A percentile compares a stretch with the other conserved stretches of the same genome.
phyloP scores from a whole-genome alignment of 2,329 filamentous ascomycete species.

The Sporothrix variecibatus region DNA sequence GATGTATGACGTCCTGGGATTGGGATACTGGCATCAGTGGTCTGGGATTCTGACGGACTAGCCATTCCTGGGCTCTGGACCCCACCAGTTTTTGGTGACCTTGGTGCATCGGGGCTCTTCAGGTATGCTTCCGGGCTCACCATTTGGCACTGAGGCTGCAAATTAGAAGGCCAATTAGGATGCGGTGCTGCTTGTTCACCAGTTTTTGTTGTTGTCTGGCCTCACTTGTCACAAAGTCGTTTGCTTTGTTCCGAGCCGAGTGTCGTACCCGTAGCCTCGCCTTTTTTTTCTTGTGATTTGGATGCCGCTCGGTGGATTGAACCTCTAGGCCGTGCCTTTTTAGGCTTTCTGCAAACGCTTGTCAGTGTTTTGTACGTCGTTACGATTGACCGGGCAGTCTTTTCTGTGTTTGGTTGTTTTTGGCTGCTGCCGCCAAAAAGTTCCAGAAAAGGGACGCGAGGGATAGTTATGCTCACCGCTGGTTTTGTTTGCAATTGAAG shows the following conservation, averaged over 20 bases:
- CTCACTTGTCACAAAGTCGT: background rate
- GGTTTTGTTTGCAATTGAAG: background rate
- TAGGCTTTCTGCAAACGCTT: background rate
- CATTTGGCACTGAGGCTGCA: background rate
- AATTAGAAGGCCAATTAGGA: background rate
- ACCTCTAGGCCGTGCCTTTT: background rate
- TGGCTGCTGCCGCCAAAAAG: background rate
- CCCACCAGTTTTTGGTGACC: background rate
- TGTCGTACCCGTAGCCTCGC: background rate
- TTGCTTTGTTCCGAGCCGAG: background rate
- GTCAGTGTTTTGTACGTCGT: background rate
- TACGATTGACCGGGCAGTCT: background rate
- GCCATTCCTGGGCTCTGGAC: background rate
- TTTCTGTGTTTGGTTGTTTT: background rate
- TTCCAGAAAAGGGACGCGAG: background rate
- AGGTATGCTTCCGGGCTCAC: background rate
- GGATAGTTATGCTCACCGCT: conserved; percentile 1
- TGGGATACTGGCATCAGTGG: background rate
- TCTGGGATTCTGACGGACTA: background rate
- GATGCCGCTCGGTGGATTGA: background rate
- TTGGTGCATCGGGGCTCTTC: background rate
- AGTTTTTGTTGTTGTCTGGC: background rate
- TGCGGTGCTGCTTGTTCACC: background rate
- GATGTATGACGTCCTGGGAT: no score
- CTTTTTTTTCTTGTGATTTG: background rate